Evolutionary conservation across 2,329 filamentous ascomycete species (phyloP), one percentile per base, ranked within the genome.

Genomic region (Penicillium psychrosexuale): DNA sequence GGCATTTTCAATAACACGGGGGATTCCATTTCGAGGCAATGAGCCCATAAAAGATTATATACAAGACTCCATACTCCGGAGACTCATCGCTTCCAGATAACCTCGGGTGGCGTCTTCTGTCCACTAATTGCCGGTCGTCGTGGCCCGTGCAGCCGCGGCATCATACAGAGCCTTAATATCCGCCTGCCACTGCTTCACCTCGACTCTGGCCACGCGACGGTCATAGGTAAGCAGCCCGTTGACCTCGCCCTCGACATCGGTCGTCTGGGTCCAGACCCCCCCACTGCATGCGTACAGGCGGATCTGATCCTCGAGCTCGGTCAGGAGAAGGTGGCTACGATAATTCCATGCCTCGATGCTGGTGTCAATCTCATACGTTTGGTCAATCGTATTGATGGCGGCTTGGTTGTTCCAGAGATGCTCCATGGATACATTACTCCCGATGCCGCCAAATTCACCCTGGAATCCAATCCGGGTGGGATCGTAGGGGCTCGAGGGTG

Each of bases 151-250:
- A 9, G 59, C 53, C 1, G 82, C 82, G 6, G 85, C 82, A 40
- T 82, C 76, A 63, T 86, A 88, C 15, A 89, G 65, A 2, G 76
- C 78, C 60, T 80, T 69, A 42, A 88, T 87, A 64, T 87, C 84
- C 0, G 65, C 66, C 62, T 76, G 78, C 86, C 86, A 89, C 70
- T 84, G 81, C 8, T 72, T 69, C 37, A 75, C 71, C 55, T 89
- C 74, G 5, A 82, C 80, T 0, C 86, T 75, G 33, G 62, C 61
- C 15, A 86, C 55, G 0, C 85, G 76, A 1, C 87, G 81, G 67
- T 90, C 86, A 62, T 88, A 88, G 0, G 86, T 88, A 61, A 88
- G 69, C 53, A 90, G 73, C 0, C 87, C 87, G 61, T 90, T 90
- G 8, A 90, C 84, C 67, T 90, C 87, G 5, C 86, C 87, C 67